Percentiles rank a stretch among this genome's conserved stretches.
Evolutionary conservation across 768 basidiomycete species (phyloP).

Genomic region (Lactarius tabidus): DNA sequence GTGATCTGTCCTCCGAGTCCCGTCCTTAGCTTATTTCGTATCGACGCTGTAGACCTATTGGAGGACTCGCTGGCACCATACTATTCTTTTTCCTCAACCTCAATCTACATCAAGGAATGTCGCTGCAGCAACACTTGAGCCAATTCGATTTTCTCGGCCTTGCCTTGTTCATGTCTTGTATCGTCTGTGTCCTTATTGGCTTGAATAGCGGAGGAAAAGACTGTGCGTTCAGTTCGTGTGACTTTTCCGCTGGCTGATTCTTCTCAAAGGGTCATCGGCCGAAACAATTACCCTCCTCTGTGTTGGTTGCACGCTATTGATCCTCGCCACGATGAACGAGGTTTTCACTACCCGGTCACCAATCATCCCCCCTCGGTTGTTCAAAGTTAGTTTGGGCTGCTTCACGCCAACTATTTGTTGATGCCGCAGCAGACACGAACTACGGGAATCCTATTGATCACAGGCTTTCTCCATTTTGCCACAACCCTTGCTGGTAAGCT

Average conservation of each 20-base stretch:
- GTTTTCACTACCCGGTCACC: constrained; percentile 59
- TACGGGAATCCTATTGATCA: constrained; percentile 55
- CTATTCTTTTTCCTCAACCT: constrained; percentile 74
- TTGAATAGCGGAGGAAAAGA: constrained; percentile 65
- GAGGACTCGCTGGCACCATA: constrained; percentile 55
- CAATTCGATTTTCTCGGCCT: constrained; percentile 76
- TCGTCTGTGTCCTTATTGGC: constrained; percentile 64
- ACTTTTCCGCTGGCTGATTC: background rate
- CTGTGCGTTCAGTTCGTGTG: constrained; percentile 43
- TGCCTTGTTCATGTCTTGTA: constrained; percentile 54
- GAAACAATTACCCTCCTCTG: constrained; percentile 61
- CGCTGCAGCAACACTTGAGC: constrained; percentile 52
- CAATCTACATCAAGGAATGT: constrained; percentile 63
- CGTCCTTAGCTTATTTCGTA: background rate
- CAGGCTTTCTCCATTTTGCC: constrained; percentile 58
- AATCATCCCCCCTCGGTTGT: constrained; percentile 70
- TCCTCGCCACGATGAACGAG: constrained; percentile 56
- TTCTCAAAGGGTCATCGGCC: constrained; percentile 47
- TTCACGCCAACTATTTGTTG: background rate
- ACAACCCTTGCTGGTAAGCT: constrained; percentile 52
- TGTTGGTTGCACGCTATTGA: constrained; percentile 51
- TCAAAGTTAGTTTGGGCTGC: constrained; percentile 44
- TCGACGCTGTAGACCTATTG: constrained; percentile 54
- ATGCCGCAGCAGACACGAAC: constrained; percentile 44
- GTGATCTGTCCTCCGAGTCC: background rate